Conservation (phyloP, 2,329 filamentous ascomycete species). For the Aotearoamyces nothofagi region DNA sequence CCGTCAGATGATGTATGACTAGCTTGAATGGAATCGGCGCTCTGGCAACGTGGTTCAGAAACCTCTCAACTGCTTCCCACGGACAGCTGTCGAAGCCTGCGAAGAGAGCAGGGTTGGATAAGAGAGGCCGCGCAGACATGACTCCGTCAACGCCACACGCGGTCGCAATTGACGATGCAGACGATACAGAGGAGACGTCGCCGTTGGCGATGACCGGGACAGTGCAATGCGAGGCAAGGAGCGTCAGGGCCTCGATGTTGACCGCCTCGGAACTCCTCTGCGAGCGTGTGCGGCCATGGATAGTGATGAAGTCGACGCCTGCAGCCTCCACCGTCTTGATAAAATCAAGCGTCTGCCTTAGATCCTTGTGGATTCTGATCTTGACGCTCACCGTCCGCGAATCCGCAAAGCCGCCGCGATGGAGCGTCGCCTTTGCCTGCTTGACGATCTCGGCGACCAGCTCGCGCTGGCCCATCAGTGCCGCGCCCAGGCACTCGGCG, state of each 20-base stretch:
- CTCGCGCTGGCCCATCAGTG: conserved; percentile 50
- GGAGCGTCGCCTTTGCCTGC: conserved; percentile 36
- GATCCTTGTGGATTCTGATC: conserved; percentile 51
- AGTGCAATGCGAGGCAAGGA: conserved; percentile 26
- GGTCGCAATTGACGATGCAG: conserved; percentile 20
- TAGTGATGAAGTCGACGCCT: conserved; percentile 50
- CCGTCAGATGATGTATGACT: conserved; percentile 47
- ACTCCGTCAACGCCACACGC: conserved; percentile 36
- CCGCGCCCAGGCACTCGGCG: conserved; percentile 49
- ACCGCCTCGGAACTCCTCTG: conserved; percentile 48
- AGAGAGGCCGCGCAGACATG: conserved; percentile 55
- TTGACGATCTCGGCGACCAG: conserved; percentile 51
- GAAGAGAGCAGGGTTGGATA: conserved; percentile 54
- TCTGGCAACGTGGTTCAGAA: conserved; percentile 40
- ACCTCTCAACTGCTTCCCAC: conserved; percentile 46
- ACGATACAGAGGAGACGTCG: conserved; percentile 43
- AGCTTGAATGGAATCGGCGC: conserved; percentile 48
- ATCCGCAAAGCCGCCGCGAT: conserved; percentile 33
- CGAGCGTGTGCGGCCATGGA: conserved; percentile 48
- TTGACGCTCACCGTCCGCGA: conserved; percentile 47
- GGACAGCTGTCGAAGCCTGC: conserved; percentile 39
- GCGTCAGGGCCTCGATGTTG: conserved; percentile 40
- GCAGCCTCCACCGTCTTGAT: conserved; percentile 45
- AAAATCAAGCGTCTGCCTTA: conserved; percentile 40
- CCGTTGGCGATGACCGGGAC: conserved; percentile 55